Conservation (phyloP, 2,329 filamentous ascomycete species). For the Bipolaris oryzae region DNA sequence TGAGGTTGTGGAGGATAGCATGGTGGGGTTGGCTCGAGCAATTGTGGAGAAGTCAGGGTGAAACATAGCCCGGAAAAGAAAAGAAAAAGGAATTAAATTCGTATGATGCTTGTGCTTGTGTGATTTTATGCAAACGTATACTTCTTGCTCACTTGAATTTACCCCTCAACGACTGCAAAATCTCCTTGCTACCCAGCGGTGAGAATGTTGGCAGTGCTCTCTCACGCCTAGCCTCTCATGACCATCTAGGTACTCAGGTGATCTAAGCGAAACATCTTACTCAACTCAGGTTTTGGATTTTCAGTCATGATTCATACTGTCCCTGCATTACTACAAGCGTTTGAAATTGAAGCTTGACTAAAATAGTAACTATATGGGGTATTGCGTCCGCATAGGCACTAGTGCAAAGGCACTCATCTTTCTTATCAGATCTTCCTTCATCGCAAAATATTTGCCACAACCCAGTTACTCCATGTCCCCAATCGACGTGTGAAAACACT, state of each 20-base stretch:
- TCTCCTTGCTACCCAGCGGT: background rate
- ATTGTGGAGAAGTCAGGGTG: conserved; percentile 15
- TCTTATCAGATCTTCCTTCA: background rate
- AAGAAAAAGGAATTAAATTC: no score
- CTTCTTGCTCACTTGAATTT: background rate
- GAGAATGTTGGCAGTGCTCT: background rate
- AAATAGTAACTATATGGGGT: background rate
- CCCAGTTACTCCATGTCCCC: background rate
- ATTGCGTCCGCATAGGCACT: background rate
- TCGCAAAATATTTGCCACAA: background rate
- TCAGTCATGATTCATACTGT: no score
- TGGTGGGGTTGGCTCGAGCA: conserved; percentile 14
- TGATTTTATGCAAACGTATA: background rate
- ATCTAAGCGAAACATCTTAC: background rate
- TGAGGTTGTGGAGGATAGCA: conserved; percentile 11
- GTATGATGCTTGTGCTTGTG: background rate
- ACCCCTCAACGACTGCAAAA: no score
- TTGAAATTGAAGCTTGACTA: no score
- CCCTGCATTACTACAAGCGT: no score
- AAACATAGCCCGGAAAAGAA: no score
- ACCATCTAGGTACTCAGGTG: background rate
- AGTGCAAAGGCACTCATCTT: background rate
- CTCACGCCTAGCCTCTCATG: background rate
- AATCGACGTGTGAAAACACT: background rate
- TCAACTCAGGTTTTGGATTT: no score